phyloP scores from a whole-genome alignment of 768 basidiomycete species.

The Boletales sp. region DNA sequence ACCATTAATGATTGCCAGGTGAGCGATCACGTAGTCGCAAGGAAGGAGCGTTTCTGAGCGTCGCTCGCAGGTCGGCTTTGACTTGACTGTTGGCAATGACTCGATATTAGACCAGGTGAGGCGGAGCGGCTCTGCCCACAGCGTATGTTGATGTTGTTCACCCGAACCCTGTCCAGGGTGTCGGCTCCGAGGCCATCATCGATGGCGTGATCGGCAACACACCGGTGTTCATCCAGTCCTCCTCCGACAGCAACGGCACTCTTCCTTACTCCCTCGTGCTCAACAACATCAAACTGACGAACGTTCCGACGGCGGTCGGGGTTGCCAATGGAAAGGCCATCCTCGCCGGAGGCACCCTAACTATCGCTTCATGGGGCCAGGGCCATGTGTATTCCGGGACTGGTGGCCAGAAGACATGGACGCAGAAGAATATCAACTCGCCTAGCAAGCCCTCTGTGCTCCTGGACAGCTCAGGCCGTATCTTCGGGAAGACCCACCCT shows the following conservation, averaged over 20 bases:
- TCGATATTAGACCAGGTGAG: constrained; percentile 31
- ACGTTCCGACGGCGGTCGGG: constrained; percentile 35
- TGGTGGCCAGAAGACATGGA: constrained; percentile 41
- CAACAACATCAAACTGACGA: constrained; percentile 33
- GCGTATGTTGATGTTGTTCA: not conserved
- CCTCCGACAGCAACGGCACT: constrained; percentile 25
- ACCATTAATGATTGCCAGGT: constrained; percentile 40
- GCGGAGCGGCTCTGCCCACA: too few species aligned
- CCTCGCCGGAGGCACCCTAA: constrained; percentile 35
- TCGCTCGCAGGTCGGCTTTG: constrained; percentile 38
- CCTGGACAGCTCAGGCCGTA: constrained; percentile 53
- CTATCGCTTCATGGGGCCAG: constrained; percentile 64
- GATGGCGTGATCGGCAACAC: constrained; percentile 44
- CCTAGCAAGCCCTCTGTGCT: constrained; percentile 52
- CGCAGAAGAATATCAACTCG: constrained; percentile 43
- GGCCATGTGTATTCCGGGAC: constrained; percentile 66
- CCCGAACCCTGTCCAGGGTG: constrained; percentile 26
- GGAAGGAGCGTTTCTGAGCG: not conserved
- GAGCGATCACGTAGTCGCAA: not conserved
- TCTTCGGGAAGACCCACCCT: constrained; percentile 61
- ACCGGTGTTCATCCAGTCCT: constrained; percentile 40
- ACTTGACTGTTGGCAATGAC: constrained; percentile 38
- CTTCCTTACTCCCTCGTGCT: constrained; percentile 34
- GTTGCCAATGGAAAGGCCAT: constrained; percentile 28
- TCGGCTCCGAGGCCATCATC: constrained; percentile 42